Evolutionary conservation across 495 filamentous ascomycete genomes (phyloP), one percentile per base, ranked within the genome.

Genomic region (Annulohypoxylon stygium): DNA sequence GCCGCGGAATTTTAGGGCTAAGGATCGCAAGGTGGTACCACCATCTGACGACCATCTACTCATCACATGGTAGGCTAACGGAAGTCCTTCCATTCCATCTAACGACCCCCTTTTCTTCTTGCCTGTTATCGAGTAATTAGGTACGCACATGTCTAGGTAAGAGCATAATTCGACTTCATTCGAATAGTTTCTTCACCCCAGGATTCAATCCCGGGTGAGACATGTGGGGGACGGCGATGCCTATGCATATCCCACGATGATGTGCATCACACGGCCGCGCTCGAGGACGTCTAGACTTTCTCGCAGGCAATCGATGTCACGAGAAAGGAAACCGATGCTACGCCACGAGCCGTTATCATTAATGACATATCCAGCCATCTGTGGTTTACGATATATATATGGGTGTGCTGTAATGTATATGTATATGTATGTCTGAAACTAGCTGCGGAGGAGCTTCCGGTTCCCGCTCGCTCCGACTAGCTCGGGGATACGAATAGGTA

Each of bases 21-120:
- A 66, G 43, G 45, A 57, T 26, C 41, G 25, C n/a, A 50, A 34
- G 26, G 55, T 71, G 54, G 68, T 61, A 25, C 68, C 45, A 71
- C 34, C 45, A 71, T 71, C 68, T 53, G 33, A 60, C 61, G 61
- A 71, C 55, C 16, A 47, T 20, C 16, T 33, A 18, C 55, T 59
- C 26, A 36, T 59, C 64, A 50, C 18, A 48, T 50, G 37, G 37
- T n/a, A 34, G 41, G 1, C 20, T 6, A 8, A 6, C 33, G 18
- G 34, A 54, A 45, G 33, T 26, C 11, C 16, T n/a, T 59, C 8
- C 36, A 26, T 23, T 60, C 23, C 18, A 39, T 23, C 55, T 6
- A 59, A 59, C 54, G 20, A 30, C n/a, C 16, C 12, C 16, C 30
- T 12, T 58, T 55, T 36, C 25, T 55, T n/a, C n/a, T 11, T 11